phyloP scores from a whole-genome alignment of 1,284 basidiomycete genomes.

The Vanrija humicola region DNA sequence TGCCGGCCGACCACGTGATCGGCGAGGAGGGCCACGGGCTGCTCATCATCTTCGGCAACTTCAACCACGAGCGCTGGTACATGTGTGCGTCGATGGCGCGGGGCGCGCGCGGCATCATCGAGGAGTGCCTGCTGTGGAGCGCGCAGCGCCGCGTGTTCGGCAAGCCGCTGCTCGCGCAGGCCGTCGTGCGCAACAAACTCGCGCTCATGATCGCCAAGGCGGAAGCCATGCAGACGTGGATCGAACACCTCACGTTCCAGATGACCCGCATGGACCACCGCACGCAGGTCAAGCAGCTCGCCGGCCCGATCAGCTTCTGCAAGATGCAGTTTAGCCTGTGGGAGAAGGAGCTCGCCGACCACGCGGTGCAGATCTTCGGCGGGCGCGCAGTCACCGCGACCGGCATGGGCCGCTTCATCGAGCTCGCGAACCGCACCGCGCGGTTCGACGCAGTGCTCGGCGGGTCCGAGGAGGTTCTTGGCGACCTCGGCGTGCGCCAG shows the following conservation, averaged over 20 bases:
- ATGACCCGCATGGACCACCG: slow-evolving; percentile 79
- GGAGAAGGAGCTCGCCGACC: slow-evolving; percentile 51
- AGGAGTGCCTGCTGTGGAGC: slow-evolving; percentile 58
- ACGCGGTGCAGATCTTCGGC: slow-evolving; percentile 53
- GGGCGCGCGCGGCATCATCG: slow-evolving; percentile 42
- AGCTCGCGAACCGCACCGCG: slow-evolving; percentile 57
- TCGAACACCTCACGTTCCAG: slow-evolving; percentile 84
- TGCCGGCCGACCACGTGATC: slow-evolving; percentile 79
- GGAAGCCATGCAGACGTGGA: slow-evolving; percentile 80
- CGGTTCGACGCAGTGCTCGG: slow-evolving; percentile 75
- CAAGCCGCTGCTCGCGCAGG: slow-evolving; percentile 73
- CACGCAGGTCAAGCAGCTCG: slow-evolving; percentile 59
- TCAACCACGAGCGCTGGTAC: slow-evolving; percentile 48
- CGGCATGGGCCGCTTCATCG: slow-evolving; percentile 55
- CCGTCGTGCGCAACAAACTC: slow-evolving; percentile 69
- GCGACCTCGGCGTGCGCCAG: slow-evolving; percentile 54
- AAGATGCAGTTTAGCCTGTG: slow-evolving; percentile 58
- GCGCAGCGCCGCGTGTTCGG: slow-evolving; percentile 77
- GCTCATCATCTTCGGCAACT: slow-evolving; percentile 61
- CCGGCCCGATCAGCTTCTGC: slow-evolving; percentile 49
- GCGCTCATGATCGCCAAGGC: slow-evolving; percentile 79
- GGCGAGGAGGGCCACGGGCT: slow-evolving; percentile 79
- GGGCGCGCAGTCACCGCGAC: slow-evolving; percentile 16
- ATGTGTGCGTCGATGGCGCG: slow-evolving; percentile 48
- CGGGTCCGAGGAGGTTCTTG: slow-evolving; percentile 51